phyloP scores from a whole-genome alignment of 306 rosid genomes.

The Quercus ilex region DNA sequence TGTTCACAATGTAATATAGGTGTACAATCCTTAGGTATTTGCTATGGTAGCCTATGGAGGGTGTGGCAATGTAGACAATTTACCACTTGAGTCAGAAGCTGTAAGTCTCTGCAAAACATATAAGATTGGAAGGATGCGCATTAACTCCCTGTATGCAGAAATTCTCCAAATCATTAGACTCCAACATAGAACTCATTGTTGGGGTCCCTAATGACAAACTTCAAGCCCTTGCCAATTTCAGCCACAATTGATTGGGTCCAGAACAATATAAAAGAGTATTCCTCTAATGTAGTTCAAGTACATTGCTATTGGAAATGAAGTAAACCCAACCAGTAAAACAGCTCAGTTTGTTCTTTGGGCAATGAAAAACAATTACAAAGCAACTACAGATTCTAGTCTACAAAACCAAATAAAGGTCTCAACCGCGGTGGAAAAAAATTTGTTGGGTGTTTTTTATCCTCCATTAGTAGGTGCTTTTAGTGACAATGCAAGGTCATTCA shows the following conservation, averaged over 20 bases:
- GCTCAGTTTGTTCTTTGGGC: slow-evolving; percentile 6
- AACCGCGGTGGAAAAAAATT: background rate
- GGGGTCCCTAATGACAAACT: background rate
- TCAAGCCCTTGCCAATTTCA: background rate
- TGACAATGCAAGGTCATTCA: background rate
- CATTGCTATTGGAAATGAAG: slow-evolving; percentile 16
- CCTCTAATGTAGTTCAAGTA: slow-evolving; percentile 5
- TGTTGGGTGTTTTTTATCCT: slow-evolving; percentile 3
- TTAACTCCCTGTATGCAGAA: background rate
- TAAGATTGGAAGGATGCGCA: background rate
- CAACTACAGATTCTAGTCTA: background rate
- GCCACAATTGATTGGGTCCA: slow-evolving; percentile 21
- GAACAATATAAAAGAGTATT: slow-evolving; percentile 3
- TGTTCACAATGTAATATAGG: background rate
- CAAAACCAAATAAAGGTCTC: slow-evolving; percentile 15
- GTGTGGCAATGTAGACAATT: background rate
- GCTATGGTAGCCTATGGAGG: slow-evolving; percentile 11
- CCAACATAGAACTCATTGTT: background rate
- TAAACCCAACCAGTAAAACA: background rate
- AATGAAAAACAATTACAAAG: slow-evolving; percentile 11
- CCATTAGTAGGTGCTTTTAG: slow-evolving; percentile 23
- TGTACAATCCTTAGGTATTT: background rate
- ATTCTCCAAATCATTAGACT: background rate
- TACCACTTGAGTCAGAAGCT: background rate
- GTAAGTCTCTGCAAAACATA: background rate